Evolutionary conservation across 1,284 basidiomycete species (phyloP).

Genomic region (Irpex sp.): DNA sequence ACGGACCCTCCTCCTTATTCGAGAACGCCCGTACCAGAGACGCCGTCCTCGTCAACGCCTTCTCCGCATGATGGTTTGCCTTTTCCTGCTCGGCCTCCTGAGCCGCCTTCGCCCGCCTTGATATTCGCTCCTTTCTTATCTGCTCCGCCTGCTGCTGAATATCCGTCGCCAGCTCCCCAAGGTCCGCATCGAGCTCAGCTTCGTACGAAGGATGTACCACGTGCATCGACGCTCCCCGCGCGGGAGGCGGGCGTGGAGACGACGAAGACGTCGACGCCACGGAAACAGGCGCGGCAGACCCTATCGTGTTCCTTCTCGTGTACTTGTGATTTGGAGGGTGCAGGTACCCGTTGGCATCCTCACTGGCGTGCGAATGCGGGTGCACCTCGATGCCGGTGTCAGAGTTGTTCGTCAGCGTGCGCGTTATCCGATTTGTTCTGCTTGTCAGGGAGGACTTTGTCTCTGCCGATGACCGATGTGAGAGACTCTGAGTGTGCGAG

Average conservation of each 20-base stretch:
- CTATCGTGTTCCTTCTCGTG: constrained; percentile 53
- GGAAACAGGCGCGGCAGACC: constrained; percentile 24
- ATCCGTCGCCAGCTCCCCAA: constrained; percentile 47
- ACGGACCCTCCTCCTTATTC: constrained; percentile 44
- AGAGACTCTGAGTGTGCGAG: constrained; percentile 14
- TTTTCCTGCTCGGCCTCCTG: constrained; percentile 39
- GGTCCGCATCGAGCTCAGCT: constrained; percentile 21
- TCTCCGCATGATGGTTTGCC: constrained; percentile 21
- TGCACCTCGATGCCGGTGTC: constrained; percentile 15
- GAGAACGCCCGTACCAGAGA: constrained; percentile 26
- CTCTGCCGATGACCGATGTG: constrained; percentile 44
- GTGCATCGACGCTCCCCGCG: constrained; percentile 20
- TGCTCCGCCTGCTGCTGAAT: constrained; percentile 83
- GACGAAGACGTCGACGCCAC: constrained; percentile 3
- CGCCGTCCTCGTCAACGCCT: constrained; percentile 38
- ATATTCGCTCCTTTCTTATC: constrained; percentile 72
- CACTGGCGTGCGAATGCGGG: constrained; percentile 11
- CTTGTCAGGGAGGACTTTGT: constrained; percentile 37
- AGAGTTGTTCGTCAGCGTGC: constrained; percentile 14
- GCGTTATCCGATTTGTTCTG: constrained; percentile 14
- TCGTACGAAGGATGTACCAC: constrained; percentile 16
- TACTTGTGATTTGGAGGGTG: constrained; percentile 46
- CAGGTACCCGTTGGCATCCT: constrained; percentile 44
- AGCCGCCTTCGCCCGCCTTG: constrained; percentile 65
- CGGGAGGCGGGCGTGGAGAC: constrained; percentile 16